Conservation (phyloP, 1,284 basidiomycete genomes). For the Irpex lacteus region DNA sequence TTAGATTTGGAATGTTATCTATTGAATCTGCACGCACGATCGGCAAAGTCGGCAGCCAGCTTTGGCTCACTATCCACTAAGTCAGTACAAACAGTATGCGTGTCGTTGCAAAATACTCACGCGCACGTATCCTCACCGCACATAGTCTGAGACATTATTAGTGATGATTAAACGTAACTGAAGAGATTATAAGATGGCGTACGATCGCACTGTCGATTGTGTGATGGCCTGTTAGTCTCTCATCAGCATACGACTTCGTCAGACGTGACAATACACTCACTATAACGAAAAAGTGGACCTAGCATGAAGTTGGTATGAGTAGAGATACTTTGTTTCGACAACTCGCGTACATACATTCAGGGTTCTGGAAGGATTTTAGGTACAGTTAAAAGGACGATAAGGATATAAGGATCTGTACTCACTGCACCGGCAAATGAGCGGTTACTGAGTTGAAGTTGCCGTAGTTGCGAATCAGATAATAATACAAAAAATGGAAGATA, state of each 20-base stretch:
- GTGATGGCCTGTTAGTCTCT: neutral
- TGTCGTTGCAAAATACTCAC: neutral
- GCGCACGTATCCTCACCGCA: neutral
- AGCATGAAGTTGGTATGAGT: neutral
- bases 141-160: neutral
- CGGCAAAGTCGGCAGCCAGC: neutral
- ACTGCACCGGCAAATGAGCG: neutral
- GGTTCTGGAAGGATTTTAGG: neutral
- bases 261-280: neutral
- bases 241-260: neutral
- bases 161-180: no score
- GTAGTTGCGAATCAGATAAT: conserved; percentile 2
- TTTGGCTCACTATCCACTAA: neutral
- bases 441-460: neutral
- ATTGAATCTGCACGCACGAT: neutral
- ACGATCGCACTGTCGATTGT: neutral
- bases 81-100: neutral
- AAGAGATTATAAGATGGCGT: neutral
- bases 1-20: neutral
- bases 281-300: neutral
- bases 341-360: neutral
- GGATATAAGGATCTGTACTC: neutral
- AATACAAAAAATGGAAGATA: conserved; percentile 1
- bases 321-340: neutral
- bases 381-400: neutral